Evolutionary conservation across 371 early-diverging fungal genomes (phyloP), one percentile per base, ranked within the genome.

Genomic region (Mucor circinelloides): DNA sequence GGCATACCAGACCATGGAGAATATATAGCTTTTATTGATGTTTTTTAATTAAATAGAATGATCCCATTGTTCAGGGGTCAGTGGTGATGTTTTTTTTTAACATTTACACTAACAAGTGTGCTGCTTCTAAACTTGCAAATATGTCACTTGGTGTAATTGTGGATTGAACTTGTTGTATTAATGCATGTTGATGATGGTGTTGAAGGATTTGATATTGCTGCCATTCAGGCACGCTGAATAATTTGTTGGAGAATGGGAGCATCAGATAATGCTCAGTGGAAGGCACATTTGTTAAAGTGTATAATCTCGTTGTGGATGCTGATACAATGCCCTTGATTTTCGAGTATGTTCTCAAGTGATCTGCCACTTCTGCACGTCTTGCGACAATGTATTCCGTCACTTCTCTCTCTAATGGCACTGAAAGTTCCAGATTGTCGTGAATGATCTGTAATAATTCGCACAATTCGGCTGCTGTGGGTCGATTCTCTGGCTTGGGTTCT

Each of bases 341-440:
- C 23, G 75, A 32, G 58, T 70, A 75, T 0, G 79, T 78, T 10
- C 81, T 71, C 9, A 75, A 44, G 67, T 80, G 83, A 56, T 79
- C 78, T 23, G 78, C 78, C 30, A 73, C 75, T 58, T 80, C 83
- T 19, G 80, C 78, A 19, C 83, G 72, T 57, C 83, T 67, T 1
- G 80, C 80, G 15, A 76, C 78, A 56, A 82, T 80, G 56, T 78
- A 80, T 64, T 76, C 77, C 12, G 80, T 75, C 9, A 78, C 78
- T 23, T 72, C 57, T 6, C 69, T 69, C 60, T 69, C 64, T 1
- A 82, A 60, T 19, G 80, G 80, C 0, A 78, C 78, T 0, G 78
- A 76, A 38, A 70, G 76, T 6, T 69, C 70, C 28, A 82, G 61
- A 2, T 40, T 67, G 58, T 73, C 70, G 60, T 82, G 80, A 27